These are phyloP conservation scores for Tephrocybe sp. DNA, from an alignment of 768 basidiomycete genomes.

Conservation along the genomic window DNA sequence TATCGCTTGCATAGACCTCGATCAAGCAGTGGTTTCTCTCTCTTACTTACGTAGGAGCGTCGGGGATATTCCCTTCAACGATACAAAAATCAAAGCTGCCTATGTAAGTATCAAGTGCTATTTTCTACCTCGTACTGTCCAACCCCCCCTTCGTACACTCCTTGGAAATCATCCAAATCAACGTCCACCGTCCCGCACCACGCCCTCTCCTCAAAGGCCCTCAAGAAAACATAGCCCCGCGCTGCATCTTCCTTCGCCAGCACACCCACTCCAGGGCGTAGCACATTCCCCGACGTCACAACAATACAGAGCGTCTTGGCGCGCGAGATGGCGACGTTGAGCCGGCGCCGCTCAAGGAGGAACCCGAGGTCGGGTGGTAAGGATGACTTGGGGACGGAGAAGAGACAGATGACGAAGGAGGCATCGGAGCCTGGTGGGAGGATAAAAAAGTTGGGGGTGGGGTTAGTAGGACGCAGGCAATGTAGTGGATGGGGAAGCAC, in stretches of 20 bases:
- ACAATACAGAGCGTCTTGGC: constrained; percentile 51
- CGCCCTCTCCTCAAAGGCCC: constrained; percentile 48
- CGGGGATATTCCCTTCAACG: no score
- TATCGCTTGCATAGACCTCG: no score
- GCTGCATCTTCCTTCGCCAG: constrained; percentile 43
- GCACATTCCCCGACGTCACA: constrained; percentile 42
- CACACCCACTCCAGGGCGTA: constrained; percentile 43
- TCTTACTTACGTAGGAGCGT: no score
- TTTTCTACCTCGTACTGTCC: no score
- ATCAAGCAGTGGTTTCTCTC: no score
- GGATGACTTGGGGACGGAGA: constrained; percentile 42
- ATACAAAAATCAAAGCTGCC: no score
- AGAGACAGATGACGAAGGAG: constrained; percentile 51
- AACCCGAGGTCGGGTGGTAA: constrained; percentile 36
- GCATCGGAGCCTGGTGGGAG: constrained; percentile 58
- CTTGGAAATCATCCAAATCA: constrained; percentile 31
- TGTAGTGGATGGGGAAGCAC: constrained; percentile 2
- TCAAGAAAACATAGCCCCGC: constrained; percentile 49
- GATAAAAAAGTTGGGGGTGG: not conserved
- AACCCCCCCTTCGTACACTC: no score
- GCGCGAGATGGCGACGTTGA: constrained; percentile 56
- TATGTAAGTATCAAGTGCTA: no score
- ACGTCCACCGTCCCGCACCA: constrained; percentile 42
- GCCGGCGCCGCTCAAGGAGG: constrained; percentile 44
- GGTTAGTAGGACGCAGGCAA: not conserved